phyloP scores from a whole-genome alignment of 371 early-diverging fungal species.

The Parasitella parasitica region DNA sequence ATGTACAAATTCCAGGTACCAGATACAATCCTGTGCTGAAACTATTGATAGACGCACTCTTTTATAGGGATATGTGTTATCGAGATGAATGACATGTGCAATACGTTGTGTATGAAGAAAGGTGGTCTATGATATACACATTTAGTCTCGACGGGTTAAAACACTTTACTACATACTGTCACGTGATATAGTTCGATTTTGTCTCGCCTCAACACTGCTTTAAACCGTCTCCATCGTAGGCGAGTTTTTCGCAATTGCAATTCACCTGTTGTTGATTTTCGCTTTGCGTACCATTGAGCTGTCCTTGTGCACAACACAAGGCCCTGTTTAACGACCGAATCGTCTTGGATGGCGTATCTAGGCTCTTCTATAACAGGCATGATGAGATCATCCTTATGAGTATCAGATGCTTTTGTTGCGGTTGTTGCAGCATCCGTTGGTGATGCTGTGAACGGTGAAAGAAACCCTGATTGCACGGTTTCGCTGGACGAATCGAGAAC shows the following conservation, averaged over 20 bases:
- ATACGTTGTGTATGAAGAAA: conserved; percentile 7
- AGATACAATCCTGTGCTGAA: conserved; percentile 11
- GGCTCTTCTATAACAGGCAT: background rate
- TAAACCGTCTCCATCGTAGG: conserved; percentile 22
- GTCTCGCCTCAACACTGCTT: conserved; percentile 12
- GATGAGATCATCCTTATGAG: background rate
- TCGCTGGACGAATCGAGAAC: background rate
- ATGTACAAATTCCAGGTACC: conserved; percentile 13
- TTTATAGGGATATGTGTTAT: conserved; percentile 2
- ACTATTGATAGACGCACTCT: conserved; percentile 9
- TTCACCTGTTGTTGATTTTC: background rate
- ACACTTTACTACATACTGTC: conserved; percentile 23
- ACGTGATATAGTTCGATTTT: conserved; percentile 23
- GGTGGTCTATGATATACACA: background rate
- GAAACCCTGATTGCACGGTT: background rate
- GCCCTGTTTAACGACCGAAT: conserved; percentile 11
- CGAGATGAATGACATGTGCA: conserved; percentile 21
- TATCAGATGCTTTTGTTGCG: background rate
- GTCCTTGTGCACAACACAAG: conserved; percentile 15
- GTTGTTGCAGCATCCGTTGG: background rate
- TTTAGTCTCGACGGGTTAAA: background rate
- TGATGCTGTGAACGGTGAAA: background rate
- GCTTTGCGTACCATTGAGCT: conserved; percentile 19
- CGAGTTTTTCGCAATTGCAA: conserved; percentile 17
- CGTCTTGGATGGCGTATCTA: background rate